phyloP scores from a whole-genome alignment of 2,329 filamentous ascomycete genomes.

The Calcarisporium arbuscula region DNA sequence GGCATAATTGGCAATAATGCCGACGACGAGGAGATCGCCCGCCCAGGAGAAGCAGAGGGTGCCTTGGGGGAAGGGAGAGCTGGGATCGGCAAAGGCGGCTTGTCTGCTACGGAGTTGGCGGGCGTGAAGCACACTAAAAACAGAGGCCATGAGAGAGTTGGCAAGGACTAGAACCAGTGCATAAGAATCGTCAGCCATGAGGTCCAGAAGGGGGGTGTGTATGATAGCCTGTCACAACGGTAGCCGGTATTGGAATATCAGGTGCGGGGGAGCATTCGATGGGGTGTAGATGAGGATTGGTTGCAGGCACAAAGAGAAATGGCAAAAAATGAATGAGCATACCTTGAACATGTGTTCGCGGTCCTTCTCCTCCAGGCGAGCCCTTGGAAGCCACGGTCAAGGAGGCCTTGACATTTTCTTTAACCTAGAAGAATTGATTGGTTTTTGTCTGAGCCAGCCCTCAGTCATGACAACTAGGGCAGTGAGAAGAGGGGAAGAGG shows the following conservation, averaged over 20 bases:
- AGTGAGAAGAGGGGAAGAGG: too few species aligned
- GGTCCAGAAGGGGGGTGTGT: not conserved
- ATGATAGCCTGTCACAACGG: too few species aligned
- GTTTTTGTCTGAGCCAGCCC: too few species aligned
- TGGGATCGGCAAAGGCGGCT: slow-evolving; percentile 29
- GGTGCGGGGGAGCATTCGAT: too few species aligned
- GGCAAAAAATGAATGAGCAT: slow-evolving; percentile 9
- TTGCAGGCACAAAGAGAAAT: not conserved
- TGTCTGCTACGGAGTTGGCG: slow-evolving; percentile 49
- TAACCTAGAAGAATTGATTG: slow-evolving; percentile 60
- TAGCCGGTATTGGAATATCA: too few species aligned
- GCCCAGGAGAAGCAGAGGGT: slow-evolving; percentile 53
- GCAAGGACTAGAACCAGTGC: slow-evolving; percentile 65
- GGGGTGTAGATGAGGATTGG: too few species aligned
- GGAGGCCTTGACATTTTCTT: slow-evolving; percentile 76
- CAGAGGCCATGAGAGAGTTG: slow-evolving; percentile 74
- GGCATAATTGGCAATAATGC: slow-evolving; percentile 78
- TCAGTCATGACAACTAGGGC: too few species aligned
- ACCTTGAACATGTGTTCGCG: slow-evolving; percentile 78
- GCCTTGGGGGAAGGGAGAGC: slow-evolving; percentile 25
- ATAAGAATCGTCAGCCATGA: not conserved
- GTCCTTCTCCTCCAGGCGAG: slow-evolving; percentile 68
- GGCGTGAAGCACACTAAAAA: slow-evolving; percentile 54
- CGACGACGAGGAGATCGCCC: slow-evolving; percentile 57
- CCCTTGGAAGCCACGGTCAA: slow-evolving; percentile 75